A percentile compares a stretch with the other conserved stretches of the same genome.
Evolutionary conservation across 768 basidiomycete genomes (phyloP).

Genomic region (Rhodocollybia butyracea): DNA sequence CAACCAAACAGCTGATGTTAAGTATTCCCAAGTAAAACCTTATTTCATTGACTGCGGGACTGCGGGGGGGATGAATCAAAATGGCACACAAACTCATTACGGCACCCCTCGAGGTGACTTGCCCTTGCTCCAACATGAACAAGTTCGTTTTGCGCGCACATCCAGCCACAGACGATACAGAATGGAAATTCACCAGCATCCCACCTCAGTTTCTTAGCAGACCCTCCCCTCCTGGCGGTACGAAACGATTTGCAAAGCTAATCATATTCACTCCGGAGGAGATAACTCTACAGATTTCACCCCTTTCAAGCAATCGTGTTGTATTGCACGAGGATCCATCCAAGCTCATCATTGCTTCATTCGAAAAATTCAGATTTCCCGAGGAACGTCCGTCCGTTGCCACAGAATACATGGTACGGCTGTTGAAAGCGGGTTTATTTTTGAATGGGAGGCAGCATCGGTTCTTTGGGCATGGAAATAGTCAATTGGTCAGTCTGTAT

Average conservation of each 20-base stretch:
- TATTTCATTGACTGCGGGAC: neutral
- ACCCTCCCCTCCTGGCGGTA: neutral
- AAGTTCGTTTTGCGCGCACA: slow-evolving; percentile 34
- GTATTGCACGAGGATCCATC: slow-evolving; percentile 52
- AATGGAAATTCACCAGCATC: slow-evolving; percentile 46
- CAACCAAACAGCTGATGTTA: too few species aligned
- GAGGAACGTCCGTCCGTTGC: slow-evolving; percentile 45
- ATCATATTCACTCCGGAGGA: slow-evolving; percentile 47
- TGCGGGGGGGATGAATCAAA: neutral
- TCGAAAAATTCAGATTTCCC: slow-evolving; percentile 52
- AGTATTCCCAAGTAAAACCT: too few species aligned
- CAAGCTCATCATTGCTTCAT: slow-evolving; percentile 55
- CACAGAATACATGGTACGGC: slow-evolving; percentile 52
- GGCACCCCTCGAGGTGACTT: slow-evolving; percentile 4
- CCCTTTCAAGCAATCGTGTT: slow-evolving; percentile 57
- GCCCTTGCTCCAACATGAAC: slow-evolving; percentile 26
- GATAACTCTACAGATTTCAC: slow-evolving; percentile 47
- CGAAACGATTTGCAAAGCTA: slow-evolving; percentile 36
- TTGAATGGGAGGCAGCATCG: slow-evolving; percentile 60
- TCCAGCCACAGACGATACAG: slow-evolving; percentile 45
- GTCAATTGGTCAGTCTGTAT: slow-evolving; percentile 48
- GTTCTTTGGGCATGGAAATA: slow-evolving; percentile 72
- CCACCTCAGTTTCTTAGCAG: slow-evolving; percentile 12
- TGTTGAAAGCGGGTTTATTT: slow-evolving; percentile 54
- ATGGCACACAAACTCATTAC: neutral